Conservation (phyloP, 2,329 filamentous ascomycete species). For the Cladosporium halotolerans region DNA sequence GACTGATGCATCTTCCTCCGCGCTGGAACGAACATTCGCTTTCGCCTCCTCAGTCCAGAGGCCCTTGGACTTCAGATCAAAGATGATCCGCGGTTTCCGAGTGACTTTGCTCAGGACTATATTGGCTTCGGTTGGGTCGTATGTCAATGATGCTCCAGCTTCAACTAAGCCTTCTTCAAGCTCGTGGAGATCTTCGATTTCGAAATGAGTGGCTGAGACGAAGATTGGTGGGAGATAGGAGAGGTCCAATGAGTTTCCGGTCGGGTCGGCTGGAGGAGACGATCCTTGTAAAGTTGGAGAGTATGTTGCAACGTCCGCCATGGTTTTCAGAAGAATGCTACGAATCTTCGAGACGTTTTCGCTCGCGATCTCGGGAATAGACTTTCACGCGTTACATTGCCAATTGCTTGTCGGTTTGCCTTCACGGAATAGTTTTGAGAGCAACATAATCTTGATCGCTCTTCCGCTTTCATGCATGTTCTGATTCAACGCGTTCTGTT, state of each 20-base stretch:
- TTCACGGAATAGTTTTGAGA: no score
- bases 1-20: background rate
- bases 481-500: background rate
- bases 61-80: slow-evolving; percentile 68
- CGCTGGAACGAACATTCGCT: background rate
- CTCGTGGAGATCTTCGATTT: slow-evolving; percentile 54
- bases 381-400: no score
- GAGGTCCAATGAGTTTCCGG: slow-evolving; percentile 32
- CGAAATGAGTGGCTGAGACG: slow-evolving; percentile 65
- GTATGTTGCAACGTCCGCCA: background rate
- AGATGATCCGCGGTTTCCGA: slow-evolving; percentile 62
- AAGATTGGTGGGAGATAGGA: slow-evolving; percentile 58
- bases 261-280: background rate
- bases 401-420: no score
- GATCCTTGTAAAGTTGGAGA: slow-evolving; percentile 2
- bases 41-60: slow-evolving; percentile 51
- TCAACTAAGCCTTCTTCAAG: slow-evolving; percentile 58
- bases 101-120: slow-evolving; percentile 69
- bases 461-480: background rate
- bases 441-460: background rate
- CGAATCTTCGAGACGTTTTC: no score
- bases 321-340: background rate
- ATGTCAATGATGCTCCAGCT: slow-evolving; percentile 56
- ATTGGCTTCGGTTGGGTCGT: slow-evolving; percentile 64
- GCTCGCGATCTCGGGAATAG: no score